Evolutionary conservation across 2,329 filamentous ascomycete species (phyloP).

Genomic region (Ceratocystis colombiana): DNA sequence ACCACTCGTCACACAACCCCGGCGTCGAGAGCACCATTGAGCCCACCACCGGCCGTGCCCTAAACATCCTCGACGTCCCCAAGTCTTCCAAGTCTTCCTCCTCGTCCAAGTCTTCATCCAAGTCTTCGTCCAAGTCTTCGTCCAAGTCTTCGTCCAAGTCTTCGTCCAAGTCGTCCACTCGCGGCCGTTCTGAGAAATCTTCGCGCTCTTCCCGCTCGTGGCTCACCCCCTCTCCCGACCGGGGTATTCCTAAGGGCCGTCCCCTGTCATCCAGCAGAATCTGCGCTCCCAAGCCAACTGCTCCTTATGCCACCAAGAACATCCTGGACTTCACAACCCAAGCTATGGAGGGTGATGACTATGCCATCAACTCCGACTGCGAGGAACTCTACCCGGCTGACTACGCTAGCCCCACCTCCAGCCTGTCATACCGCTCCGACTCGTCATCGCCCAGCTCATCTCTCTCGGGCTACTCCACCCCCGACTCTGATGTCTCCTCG

Average conservation of each 20-base stretch:
- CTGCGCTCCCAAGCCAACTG: conserved; percentile 78
- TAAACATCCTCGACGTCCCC: conserved; percentile 95
- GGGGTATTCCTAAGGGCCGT: conserved; percentile 77
- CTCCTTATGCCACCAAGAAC: conserved; percentile 75
- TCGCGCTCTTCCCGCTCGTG: conserved; percentile 42
- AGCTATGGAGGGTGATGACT: conserved; percentile 59
- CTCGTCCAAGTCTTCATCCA: conserved; percentile 37
- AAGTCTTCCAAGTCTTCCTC: conserved; percentile 38
- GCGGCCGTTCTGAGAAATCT: conserved; percentile 34
- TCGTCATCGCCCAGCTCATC: conserved; percentile 64
- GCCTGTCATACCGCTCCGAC: conserved; percentile 61
- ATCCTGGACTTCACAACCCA: conserved; percentile 64
- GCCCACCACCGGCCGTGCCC: conserved; percentile 89
- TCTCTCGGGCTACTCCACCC: conserved; percentile 68
- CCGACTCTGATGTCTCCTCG: conserved; percentile 61
- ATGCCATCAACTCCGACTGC: conserved; percentile 44
- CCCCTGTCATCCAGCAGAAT: conserved; percentile 82
- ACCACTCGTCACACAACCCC: conserved; percentile 95
- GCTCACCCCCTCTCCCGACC: conserved; percentile 39
- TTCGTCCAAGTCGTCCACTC: conserved; percentile 39
- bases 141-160: conserved; percentile 1
- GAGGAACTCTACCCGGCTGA: conserved; percentile 38
- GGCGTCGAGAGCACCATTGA: conserved; percentile 80
- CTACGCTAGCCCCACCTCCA: conserved; percentile 45
- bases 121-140: conserved; percentile 35